Evolutionary conservation across 352 stramenopile genomes (phyloP).

Genomic region (Nothophytophthora sp.): DNA sequence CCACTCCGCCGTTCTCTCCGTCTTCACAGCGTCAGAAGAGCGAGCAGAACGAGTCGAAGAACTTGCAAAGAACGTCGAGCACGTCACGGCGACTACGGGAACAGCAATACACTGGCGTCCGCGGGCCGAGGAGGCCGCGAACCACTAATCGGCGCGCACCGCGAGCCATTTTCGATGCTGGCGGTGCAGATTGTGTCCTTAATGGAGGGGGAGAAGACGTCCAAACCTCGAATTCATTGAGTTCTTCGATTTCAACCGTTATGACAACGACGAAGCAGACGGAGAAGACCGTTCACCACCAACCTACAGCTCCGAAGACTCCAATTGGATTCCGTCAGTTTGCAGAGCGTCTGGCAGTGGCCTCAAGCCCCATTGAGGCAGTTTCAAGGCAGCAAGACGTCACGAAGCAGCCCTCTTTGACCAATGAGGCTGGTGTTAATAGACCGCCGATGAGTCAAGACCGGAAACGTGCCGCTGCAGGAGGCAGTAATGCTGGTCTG

Average conservation of each 20-base stretch:
- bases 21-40: conserved; percentile 3
- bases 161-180: conserved; percentile 18
- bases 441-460: conserved; percentile 6
- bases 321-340: not conserved
- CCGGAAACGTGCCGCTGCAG: conserved; percentile 12
- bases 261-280: not conserved
- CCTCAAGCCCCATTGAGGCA: not conserved
- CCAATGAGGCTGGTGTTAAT: not conserved
- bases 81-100: not conserved
- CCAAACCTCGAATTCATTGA: conserved; percentile 1
- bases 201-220: conserved; percentile 1
- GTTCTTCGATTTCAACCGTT: not conserved
- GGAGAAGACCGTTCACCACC: not conserved
- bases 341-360: no score
- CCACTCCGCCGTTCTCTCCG: conserved; percentile 7
- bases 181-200: no score
- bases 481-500: not conserved
- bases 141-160: not conserved
- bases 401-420: not conserved
- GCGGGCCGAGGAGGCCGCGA: conserved; percentile 1
- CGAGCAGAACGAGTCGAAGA: conserved; percentile 2
- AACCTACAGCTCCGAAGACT: not conserved
- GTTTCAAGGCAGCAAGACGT: not conserved
- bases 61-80: conserved; percentile 1
- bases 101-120: not conserved